A percentile compares a stretch with the other conserved stretches of the same genome.
These are phyloP conservation scores for Sporothrix pseudoabietina DNA, from an alignment of 2,329 filamentous ascomycete species.

Conservation along the genomic window DNA sequence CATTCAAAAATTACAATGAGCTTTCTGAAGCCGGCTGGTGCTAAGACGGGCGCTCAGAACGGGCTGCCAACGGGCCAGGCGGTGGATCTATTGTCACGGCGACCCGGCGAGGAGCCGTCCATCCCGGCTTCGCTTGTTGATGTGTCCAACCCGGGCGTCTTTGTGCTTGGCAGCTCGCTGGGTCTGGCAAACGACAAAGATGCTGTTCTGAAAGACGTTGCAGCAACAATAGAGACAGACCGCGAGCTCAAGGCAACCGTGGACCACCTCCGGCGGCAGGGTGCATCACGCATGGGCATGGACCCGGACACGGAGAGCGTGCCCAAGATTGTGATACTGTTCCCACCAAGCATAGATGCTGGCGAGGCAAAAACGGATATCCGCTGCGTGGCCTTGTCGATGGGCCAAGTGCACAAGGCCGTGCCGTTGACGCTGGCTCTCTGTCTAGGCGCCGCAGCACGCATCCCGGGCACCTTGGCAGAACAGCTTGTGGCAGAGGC, in stretches of 20 bases:
- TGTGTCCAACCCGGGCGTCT: conserved; percentile 48
- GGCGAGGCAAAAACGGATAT: conserved; percentile 42
- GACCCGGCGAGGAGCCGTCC: conserved; percentile 35
- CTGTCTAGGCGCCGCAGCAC: conserved; percentile 46
- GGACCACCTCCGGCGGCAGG: conserved; percentile 45
- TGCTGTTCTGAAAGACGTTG: conserved; percentile 34
- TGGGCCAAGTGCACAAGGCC: conserved; percentile 51
- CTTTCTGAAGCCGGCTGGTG: conserved; percentile 47
- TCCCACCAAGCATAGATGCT: conserved; percentile 35
- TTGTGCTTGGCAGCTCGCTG: conserved; percentile 43
- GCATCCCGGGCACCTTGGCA: conserved; percentile 48
- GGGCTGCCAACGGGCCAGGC: conserved; percentile 45
- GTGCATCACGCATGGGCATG: conserved; percentile 47
- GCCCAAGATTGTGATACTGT: conserved; percentile 52
- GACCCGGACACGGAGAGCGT: conserved; percentile 44
- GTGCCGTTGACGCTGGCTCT: conserved; percentile 48
- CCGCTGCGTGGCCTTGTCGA: conserved; percentile 50
- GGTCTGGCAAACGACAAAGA: conserved; percentile 33
- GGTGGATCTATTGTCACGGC: conserved; percentile 41
- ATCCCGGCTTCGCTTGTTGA: conserved; percentile 47
- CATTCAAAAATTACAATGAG: conserved; percentile 43
- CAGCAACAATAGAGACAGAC: conserved; percentile 41
- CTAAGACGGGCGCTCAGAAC: conserved; percentile 45
- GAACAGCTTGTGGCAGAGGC: conserved; percentile 38
- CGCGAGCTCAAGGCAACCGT: conserved; percentile 40